These are phyloP conservation scores for Neurospora sp. DNA, from an alignment of 495 filamentous ascomycete genomes.

Conservation along the genomic window DNA sequence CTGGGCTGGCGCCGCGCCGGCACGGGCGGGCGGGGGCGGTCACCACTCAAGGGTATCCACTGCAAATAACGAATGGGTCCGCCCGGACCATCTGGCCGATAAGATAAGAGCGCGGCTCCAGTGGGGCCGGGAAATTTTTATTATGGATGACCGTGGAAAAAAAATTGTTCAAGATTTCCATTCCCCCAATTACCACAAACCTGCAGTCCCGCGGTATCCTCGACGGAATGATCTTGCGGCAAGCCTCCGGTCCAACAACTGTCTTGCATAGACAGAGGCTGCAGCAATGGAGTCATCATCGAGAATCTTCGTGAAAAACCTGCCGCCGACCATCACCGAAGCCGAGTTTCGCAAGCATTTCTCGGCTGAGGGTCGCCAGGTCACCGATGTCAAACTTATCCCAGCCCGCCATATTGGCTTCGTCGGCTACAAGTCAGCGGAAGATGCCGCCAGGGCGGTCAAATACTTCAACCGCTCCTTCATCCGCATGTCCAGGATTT, in stretches of 20 bases:
- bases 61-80: neutral
- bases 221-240: constrained; percentile 15
- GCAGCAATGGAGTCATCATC: constrained; percentile 58
- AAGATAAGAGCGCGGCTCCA: neutral
- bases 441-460: constrained; percentile 71
- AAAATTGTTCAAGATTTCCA: neutral
- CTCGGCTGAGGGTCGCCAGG: constrained; percentile 51
- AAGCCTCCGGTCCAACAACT: constrained; percentile 11
- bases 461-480: constrained; percentile 93
- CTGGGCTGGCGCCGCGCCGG: neutral
- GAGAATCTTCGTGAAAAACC: constrained; percentile 81
- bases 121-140: neutral
- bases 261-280: constrained; percentile 11
- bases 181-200: neutral
- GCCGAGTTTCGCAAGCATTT: constrained; percentile 82
- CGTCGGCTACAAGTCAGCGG: constrained; percentile 79
- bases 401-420: constrained; percentile 86
- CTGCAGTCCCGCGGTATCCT: neutral
- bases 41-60: neutral
- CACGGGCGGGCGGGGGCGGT: neutral
- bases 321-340: constrained; percentile 66
- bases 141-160: neutral
- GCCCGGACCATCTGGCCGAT: neutral
- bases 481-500: constrained; percentile 92
- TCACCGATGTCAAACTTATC: constrained; percentile 88